Evolutionary conservation across 768 basidiomycete genomes (phyloP).

Genomic region (Lactarius tabidus): DNA sequence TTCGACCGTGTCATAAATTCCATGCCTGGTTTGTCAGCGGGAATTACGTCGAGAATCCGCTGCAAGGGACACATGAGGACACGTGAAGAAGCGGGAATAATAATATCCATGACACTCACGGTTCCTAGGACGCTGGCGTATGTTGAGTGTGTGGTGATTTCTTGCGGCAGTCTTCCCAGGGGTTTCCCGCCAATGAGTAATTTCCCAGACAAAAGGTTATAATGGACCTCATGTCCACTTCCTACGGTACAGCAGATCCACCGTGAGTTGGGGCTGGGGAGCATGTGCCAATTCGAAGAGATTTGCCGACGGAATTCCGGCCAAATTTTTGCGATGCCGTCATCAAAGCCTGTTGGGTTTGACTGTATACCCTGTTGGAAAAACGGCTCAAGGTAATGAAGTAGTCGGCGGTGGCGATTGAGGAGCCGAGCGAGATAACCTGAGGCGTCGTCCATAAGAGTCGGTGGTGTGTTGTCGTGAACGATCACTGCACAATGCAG

Average conservation of each 20-base stretch:
- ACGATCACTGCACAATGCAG: conserved; percentile 15
- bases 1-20: conserved; percentile 5
- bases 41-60: conserved; percentile 5
- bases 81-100: neutral
- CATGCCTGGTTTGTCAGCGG: conserved; percentile 6
- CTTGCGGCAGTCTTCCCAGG: conserved; percentile 2
- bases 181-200: neutral
- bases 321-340: conserved; percentile 3
- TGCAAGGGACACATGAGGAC: neutral
- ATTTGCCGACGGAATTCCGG: neutral
- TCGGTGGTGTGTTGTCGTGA: conserved; percentile 2
- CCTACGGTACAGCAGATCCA: conserved; percentile 5
- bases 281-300: conserved; percentile 6
- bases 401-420: neutral
- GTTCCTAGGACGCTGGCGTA: conserved; percentile 3
- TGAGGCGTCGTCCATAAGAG: neutral
- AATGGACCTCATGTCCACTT: conserved; percentile 5
- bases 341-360: neutral
- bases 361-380: neutral
- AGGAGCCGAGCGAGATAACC: conserved; percentile 1
- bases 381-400: conserved; percentile 2
- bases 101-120: neutral
- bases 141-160: neutral
- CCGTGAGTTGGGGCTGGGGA: conserved; percentile 8
- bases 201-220: conserved; percentile 1